Base-by-base conservation (phyloP, 2,329 filamentous ascomycete genomes). In the Aphanocladium album region DNA sequence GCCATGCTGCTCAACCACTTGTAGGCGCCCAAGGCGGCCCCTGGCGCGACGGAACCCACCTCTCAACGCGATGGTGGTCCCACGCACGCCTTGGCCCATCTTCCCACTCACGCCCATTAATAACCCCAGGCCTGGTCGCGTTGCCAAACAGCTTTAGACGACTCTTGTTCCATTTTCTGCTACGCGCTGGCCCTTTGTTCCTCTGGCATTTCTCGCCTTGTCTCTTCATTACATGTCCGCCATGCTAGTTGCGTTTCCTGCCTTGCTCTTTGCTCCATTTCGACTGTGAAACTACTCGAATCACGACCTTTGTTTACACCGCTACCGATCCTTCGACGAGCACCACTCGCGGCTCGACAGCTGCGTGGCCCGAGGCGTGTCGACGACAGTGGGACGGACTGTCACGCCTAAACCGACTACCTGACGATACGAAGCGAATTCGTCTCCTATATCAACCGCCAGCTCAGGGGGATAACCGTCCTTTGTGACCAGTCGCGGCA, bases 401-500 rank as follows among this genome's bases (percentile, higher is more conserved):
- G 30, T 7, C n/a, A 56, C 41, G 39, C 6, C 25, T 23, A 6
- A 25, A 21, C 23, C 19, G 19, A 37, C 5, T 1, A 2, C 5
- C 19, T 14, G 3, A 37, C 19, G 9, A n/a, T 8, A 27, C 17
- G n/a, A 8, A 8, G 25, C 19, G 17, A 23, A 56, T 35, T 50
- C 5, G n/a, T 21, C 30, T 21, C 9, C 47, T 30, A 50, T 33
- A 21, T 21, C 14, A 56, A 35, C 6, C 43, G 7, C 6, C 12
- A n/a, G 17, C 14, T 27, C 14, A 21, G 21, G 2, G 37, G 1
- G 25, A n/a, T 35, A 17, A 35, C 35, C 25, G 45, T 58, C 47
- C 7, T 16, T 33, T 21, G 56, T 21, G 56, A 43, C 56, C 56
- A 27, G 47, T 51, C 35, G 56, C 35, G 41, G 27, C 59, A 72